Conservation (phyloP, 1,139 yeast species). For the Suhomyces panamericanus region DNA sequence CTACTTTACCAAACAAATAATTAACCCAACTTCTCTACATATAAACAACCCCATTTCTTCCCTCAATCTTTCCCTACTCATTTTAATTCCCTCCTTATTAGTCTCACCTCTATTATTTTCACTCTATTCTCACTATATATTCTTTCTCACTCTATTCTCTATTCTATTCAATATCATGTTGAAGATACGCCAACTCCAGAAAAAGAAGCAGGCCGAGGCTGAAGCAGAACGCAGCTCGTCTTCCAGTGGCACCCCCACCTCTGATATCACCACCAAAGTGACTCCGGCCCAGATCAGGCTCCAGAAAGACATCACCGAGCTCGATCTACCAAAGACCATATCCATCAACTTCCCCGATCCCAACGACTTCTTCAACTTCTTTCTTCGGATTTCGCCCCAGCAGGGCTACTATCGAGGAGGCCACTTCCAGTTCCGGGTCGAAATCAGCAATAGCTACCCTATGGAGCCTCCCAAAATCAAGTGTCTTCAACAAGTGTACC, state of each 20-base stretch:
- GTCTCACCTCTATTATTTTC: not conserved
- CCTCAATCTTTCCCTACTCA: not conserved
- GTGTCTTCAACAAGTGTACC: slow-evolving; percentile 74
- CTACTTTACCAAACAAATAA: too few relatives aligned
- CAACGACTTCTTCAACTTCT: slow-evolving; percentile 59
- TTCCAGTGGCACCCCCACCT: not conserved
- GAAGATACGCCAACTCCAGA: slow-evolving; percentile 60
- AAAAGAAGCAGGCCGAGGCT: slow-evolving; percentile 52
- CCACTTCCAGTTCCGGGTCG: slow-evolving; percentile 61
- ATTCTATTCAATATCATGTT: slow-evolving; percentile 19
- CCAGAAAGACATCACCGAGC: slow-evolving; percentile 65
- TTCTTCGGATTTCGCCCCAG: slow-evolving; percentile 64
- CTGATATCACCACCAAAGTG: slow-evolving; percentile 23
- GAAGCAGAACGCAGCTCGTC: slow-evolving; percentile 20
- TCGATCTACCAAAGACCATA: slow-evolving; percentile 68
- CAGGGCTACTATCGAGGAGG: slow-evolving; percentile 82
- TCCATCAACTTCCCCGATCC: slow-evolving; percentile 56
- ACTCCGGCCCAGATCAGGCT: slow-evolving; percentile 56
- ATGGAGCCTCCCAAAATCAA: slow-evolving; percentile 89
- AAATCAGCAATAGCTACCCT: slow-evolving; percentile 73
- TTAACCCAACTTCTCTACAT: too few relatives aligned
- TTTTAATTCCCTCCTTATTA: not conserved
- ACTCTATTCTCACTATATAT: not conserved
- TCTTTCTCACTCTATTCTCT: not conserved
- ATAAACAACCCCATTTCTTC: not conserved